Conservation (phyloP, 495 filamentous ascomycete species). For the Annulohypoxylon nitens region DNA sequence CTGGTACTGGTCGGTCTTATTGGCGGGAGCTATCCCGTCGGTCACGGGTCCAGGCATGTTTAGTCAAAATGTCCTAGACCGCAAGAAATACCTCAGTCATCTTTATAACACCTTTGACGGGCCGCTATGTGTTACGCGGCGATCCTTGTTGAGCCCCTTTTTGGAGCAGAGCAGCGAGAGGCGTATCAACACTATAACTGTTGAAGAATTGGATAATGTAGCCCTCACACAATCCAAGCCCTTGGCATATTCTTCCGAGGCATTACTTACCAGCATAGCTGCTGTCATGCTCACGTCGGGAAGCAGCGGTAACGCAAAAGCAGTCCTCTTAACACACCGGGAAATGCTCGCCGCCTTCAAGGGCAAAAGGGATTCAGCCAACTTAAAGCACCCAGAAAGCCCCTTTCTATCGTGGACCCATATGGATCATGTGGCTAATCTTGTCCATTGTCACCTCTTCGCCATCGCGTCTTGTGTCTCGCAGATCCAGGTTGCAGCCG, state of each 20-base stretch:
- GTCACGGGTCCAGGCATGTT: constrained; percentile 53
- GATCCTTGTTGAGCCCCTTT: constrained; percentile 4
- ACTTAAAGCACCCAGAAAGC: constrained; percentile 14
- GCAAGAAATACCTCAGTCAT: constrained; percentile 51
- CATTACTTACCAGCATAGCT: constrained; percentile 11
- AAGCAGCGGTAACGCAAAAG: constrained; percentile 68
- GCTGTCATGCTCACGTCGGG: constrained; percentile 70
- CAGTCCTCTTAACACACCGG: constrained; percentile 59
- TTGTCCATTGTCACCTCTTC: constrained; percentile 65
- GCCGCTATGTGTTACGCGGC: constrained; percentile 29
- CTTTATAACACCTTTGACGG: constrained; percentile 13
- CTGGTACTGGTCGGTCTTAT: constrained; percentile 62
- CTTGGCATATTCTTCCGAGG: constrained; percentile 9
- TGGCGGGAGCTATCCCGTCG: constrained; percentile 57
- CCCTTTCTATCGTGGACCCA: constrained; percentile 66
- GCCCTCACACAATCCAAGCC: constrained; percentile 19
- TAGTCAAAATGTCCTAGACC: constrained; percentile 46
- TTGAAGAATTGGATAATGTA: constrained; percentile 15
- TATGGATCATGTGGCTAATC: constrained; percentile 67
- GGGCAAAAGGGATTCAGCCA: constrained; percentile 54
- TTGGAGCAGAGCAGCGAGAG: neutral
- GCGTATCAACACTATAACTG: neutral
- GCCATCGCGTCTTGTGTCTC: constrained; percentile 55
- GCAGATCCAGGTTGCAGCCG: constrained; percentile 63
- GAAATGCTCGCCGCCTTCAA: constrained; percentile 62